These are phyloP conservation scores for Nematocida ironsii DNA, from an alignment of 371 early-diverging fungal genomes.

Conservation along the genomic window DNA sequence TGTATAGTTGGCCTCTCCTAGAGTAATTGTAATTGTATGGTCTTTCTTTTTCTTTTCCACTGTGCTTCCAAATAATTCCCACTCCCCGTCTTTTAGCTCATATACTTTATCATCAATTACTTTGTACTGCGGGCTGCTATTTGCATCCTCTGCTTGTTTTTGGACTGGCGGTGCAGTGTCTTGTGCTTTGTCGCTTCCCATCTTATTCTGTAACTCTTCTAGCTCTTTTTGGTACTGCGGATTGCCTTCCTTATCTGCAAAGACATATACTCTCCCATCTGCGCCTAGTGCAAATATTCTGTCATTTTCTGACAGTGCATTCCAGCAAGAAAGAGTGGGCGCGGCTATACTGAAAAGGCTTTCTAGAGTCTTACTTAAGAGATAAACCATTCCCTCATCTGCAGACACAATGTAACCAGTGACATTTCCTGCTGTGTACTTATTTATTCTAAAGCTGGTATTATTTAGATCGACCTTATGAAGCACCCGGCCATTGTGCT, in stretches of 20 bases:
- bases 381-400: conserved; percentile 65
- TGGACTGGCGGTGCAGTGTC: conserved; percentile 6
- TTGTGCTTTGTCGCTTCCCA: conserved; percentile 12
- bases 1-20: conserved; percentile 58
- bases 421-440: not conserved
- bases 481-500: conserved; percentile 51
- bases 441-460: conserved; percentile 58
- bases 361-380: conserved; percentile 53
- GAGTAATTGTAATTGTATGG: conserved; percentile 65
- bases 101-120: conserved; percentile 61
- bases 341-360: conserved; percentile 29
- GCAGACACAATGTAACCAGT: conserved; percentile 55
- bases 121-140: conserved; percentile 46
- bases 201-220: conserved; percentile 19
- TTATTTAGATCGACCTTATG: conserved; percentile 43
- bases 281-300: conserved; percentile 57
- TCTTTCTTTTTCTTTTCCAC: conserved; percentile 52
- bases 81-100: conserved; percentile 47
- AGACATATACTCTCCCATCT: conserved; percentile 66
- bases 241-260: conserved; percentile 6
- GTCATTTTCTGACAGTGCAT: conserved; percentile 1
- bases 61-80: conserved; percentile 65
- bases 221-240: not conserved
- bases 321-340: conserved; percentile 64
- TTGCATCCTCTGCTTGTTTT: not conserved